These are phyloP conservation scores for Suillus luteus DNA, from an alignment of 768 basidiomycete genomes.

Conservation along the genomic window DNA sequence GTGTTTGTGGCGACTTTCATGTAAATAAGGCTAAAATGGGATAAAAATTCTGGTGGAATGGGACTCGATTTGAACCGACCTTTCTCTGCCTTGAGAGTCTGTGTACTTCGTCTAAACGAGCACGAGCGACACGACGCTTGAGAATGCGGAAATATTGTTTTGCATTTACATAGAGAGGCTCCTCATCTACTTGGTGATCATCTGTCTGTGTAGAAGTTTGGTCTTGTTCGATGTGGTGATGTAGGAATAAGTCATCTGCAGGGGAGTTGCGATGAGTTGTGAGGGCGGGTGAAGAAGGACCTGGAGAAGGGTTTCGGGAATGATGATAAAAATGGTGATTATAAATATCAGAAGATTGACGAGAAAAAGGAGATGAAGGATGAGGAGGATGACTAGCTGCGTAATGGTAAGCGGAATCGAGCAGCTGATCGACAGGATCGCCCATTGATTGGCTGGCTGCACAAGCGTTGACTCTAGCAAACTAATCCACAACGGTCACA, in stretches of 20 bases:
- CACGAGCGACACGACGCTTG: conserved; percentile 89
- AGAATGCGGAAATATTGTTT: conserved; percentile 99
- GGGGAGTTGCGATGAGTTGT: conserved; percentile 32
- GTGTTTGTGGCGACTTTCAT: conserved; percentile 97
- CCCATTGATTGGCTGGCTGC: conserved; percentile 50
- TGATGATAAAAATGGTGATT: conserved; percentile 24
- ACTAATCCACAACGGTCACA: conserved; percentile 23
- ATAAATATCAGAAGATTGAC: conserved; percentile 26
- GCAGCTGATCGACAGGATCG: conserved; percentile 63
- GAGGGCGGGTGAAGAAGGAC: conserved; percentile 32
- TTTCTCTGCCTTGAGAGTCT: conserved; percentile 91
- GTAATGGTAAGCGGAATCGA: conserved; percentile 50
- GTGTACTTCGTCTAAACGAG: conserved; percentile 91
- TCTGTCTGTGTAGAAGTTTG: conserved; percentile 22
- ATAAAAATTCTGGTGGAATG: conserved; percentile 2
- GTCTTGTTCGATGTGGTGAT: conserved; percentile 26
- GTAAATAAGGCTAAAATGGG: conserved; percentile 83
- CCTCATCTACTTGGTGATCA: conserved; percentile 73
- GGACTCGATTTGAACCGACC: conserved; percentile 42
- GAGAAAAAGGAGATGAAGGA: conserved; percentile 24
- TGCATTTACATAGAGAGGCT: conserved; percentile 98
- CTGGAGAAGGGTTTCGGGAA: conserved; percentile 33
- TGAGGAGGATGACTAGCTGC: conserved; percentile 20
- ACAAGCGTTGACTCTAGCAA: conserved; percentile 30
- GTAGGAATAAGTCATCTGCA: conserved; percentile 32